Evolutionary conservation across 2,329 filamentous ascomycete species (phyloP), one percentile per base, ranked within the genome.

Genomic region (Elsinoe batatas): DNA sequence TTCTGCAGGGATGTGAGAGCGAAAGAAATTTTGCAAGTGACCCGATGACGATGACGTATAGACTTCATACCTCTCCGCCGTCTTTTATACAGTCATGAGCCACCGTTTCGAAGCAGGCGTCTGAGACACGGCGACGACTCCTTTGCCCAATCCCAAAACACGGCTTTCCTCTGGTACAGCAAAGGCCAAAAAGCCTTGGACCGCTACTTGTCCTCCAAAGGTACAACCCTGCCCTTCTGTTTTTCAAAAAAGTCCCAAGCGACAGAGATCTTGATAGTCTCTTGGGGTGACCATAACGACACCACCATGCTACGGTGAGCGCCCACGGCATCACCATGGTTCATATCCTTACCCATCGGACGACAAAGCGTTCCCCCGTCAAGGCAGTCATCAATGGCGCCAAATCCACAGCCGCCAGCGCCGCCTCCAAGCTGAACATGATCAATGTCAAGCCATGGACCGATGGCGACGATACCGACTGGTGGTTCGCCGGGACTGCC

Each of bases 401-500:
- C 2, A 55, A 46, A 26, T n/a, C 17, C 3, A 36, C 12, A 13
- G 22, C 53, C 17, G 30, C 35, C 8, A 15, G n/a, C 18, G 5
- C 11, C 8, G 5, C 35, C 15, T 36, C 53, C 1, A 54, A 54
- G 12, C 6, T 46, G 30, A 40, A 44, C 10, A 17, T 60, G 13
- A 49, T 46, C 15, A 40, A 44, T 11, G n/a, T 60, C 15, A 49
- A 56, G 15, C 38, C 59, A 20, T 71, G 62, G 70, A 65, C 62
- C 47, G 64, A 67, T 42, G 64, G 66, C 18, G 63, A 65, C 22
- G 63, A 67, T 47, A 62, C 65, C 35, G 61, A 65, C 54, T 69
- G 67, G 67, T 69, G 67, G 67, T 68, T 69, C 51, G 67, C 67
- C 3, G 64, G 64, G 15, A 69, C 65, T 3, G 67, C 66, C 15